Base-by-base conservation (phyloP, 2,329 filamentous ascomycete genomes). In the Hymenoscyphus linearis region DNA sequence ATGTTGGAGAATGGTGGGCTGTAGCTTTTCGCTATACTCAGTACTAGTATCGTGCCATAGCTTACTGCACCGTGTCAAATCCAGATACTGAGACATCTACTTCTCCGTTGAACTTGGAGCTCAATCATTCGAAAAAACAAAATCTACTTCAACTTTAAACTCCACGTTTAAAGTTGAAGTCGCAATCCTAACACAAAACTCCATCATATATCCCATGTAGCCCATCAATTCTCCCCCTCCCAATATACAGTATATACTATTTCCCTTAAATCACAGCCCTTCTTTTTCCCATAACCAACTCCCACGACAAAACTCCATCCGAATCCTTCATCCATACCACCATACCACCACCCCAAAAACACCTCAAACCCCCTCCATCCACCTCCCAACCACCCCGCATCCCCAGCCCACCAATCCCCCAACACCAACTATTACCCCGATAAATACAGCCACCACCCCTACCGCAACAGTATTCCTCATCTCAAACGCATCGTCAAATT, bases 401-500 rank as follows among this genome's bases (percentile, higher is more conserved):
- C 36, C 52, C 56, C 65, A 64, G 27, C 62, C 52, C n/a, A 61
- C 61, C 3, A 60, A 4, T 16, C 53, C 52, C 9, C 25, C 50
- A 25, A 58, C 44, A 14, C 60, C 22, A 14, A 62, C 36, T 3
- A 62, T 31, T 35, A 50, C 57, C 18, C 57, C 55, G 16, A 65
- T 27, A n/a, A 50, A 34, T 12, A 58, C 18, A 31, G 56, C 31
- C 22, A 65, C n/a, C 59, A 71, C 40, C 2, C 62, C 34, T 13
- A 66, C 35, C 18, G 69, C 60, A 10, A 73, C 70, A 65, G 67
- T 69, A 57, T 68, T 68, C 61, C 71, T 55, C 7, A 73, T 56
- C 56, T 52, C 57, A 64, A 72, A 73, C 10, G 72, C 71, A 65
- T 73, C 71, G 52, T 66, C 64, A 27, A 73, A 61, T 62, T 73